These are phyloP conservation scores for Dactylellina cionopaga DNA, from an alignment of 2,329 filamentous ascomycete species.

Conservation along the genomic window DNA sequence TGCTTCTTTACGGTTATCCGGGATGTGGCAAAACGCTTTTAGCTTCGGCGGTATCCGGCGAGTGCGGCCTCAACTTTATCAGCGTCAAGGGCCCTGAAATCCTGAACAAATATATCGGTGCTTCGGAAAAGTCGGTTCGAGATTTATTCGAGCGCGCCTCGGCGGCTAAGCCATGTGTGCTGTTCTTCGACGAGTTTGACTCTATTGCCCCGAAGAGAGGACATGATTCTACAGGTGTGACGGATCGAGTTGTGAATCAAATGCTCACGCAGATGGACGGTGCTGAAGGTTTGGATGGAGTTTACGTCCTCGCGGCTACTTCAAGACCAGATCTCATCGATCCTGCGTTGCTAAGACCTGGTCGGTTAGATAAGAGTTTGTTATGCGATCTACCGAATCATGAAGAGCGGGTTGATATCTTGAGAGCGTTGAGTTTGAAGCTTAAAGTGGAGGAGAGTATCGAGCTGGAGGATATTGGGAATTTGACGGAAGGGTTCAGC, in stretches of 20 bases:
- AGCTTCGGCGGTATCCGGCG: constrained; percentile 94
- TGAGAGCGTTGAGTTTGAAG: constrained; percentile 79
- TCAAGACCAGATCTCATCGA: constrained; percentile 94
- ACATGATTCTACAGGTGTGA: constrained; percentile 97
- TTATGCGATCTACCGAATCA: constrained; percentile 86
- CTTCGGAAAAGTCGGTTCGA: constrained; percentile 93
- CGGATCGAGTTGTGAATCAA: constrained; percentile 97
- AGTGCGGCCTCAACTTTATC: constrained; percentile 98
- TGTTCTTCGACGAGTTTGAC: constrained; percentile 99
- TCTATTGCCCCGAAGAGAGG: constrained; percentile 96
- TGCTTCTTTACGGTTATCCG: constrained; percentile 92
- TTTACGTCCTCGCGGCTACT: constrained; percentile 95
- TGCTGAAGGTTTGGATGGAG: constrained; percentile 90
- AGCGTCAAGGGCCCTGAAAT: constrained; percentile 98
- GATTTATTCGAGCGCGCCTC: constrained; percentile 93
- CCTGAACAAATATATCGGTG: constrained; percentile 98
- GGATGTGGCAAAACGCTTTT: constrained; percentile 97
- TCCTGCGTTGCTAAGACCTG: constrained; percentile 88
- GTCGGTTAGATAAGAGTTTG: constrained; percentile 90
- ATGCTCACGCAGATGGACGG: constrained; percentile 98
- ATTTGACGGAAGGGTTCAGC: constrained; percentile 85
- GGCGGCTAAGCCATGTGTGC: constrained; percentile 88
- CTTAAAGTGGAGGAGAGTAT: constrained; percentile 71
- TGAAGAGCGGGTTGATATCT: constrained; percentile 86
- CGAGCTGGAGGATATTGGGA: constrained; percentile 77